Evolutionary conservation across 2,329 filamentous ascomycete species (phyloP), one percentile per base, ranked within the genome.

Genomic region (Phyllosticta paracitricarpa): DNA sequence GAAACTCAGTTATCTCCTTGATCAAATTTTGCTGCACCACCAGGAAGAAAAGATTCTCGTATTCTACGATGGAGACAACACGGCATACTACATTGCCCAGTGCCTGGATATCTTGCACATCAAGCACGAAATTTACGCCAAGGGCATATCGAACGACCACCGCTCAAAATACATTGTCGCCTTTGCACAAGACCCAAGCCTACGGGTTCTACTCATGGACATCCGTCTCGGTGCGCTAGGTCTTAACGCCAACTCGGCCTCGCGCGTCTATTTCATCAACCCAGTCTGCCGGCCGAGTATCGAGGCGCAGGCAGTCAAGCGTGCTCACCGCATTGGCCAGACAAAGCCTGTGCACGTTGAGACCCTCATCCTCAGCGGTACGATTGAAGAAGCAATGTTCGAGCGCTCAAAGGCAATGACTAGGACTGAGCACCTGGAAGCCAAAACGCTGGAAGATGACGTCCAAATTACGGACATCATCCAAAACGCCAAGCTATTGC

Each of bases 241-340:
- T 0, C 79, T 97, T 0, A 92, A 97, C 70, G 85, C 97, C 72
- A 86, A 86, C 58, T 85, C 84, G 10, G 92, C 92, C 1, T 94
- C 89, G 4, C 80, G 93, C 2, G 87, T 97, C 9, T 95, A 91
- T 73, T 97, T 97, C 64, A 82, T 96, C 61, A 93, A 88, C 65
- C 92, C 93, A 0, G 89, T 96, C 12, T 87, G 94, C 71, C 89
- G 92, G 58, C 91, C 91, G 0, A 78, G 89, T 65, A 82, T 96
- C 0, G 89, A 96, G 71, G 91, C 89, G 1, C 93, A 97, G 72
- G 93, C 93, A 0, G 90, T 97, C 64, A 96, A 95, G 63, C 86
- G 93, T 69, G 91, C 89, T 0, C 88, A 95, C 66, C 83, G 93
- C 12, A 95, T 97, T 67, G 91, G 91, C 10, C 92, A 97, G 72